Evolutionary conservation across 192 early-diverging fungal species (phyloP), one percentile per base, ranked within the genome.

Genomic region (Coemansia sp.): DNA sequence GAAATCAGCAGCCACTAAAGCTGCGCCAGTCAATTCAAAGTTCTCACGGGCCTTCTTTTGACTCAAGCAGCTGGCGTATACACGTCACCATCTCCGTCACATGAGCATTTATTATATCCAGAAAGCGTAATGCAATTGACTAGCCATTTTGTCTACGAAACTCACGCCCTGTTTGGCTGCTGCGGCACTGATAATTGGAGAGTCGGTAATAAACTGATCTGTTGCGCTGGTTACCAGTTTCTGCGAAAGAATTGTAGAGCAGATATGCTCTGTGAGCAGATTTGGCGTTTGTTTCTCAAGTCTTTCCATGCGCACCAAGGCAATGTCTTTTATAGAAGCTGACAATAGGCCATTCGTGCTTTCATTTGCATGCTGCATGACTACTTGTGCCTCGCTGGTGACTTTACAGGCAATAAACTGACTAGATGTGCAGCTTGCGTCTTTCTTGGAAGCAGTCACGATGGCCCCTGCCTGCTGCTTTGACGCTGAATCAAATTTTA

Each of bases 141-240:
- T 70, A 6, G 74, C 50, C 21, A 77, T 44, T 45, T 70, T 77
- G 43, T 67, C 68, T 2, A 70, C 46, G 1, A 77, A 15, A 16
- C 55, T 66, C 18, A 53, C 35, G 20, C 47, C 50, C 23, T 69
- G 63, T 56, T 59, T 70, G 20, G 74, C 74, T 8, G 61, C 37
- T 0, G 59, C 59, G 10, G 47, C 67, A 31, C 74, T 70, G 42
- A 77, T 65, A 16, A 77, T 77, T 13, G 74, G 68, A 12, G 67
- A 50, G 6, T 77, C 67, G 20, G 65, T 46, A 10, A 70, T 54
- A 56, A 77, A 77, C 16, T 46, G 50, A 16, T 48, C 44, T 8
- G 51, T 50, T 13, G 52, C 57, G 9, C 60, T 39, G 6, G 41
- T 33, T 12, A 19, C 15, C 13, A 54, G 31, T 49, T 59, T 63